Conservation (phyloP, 495 filamentous ascomycete species). For the Hypoxylon perforatum region DNA sequence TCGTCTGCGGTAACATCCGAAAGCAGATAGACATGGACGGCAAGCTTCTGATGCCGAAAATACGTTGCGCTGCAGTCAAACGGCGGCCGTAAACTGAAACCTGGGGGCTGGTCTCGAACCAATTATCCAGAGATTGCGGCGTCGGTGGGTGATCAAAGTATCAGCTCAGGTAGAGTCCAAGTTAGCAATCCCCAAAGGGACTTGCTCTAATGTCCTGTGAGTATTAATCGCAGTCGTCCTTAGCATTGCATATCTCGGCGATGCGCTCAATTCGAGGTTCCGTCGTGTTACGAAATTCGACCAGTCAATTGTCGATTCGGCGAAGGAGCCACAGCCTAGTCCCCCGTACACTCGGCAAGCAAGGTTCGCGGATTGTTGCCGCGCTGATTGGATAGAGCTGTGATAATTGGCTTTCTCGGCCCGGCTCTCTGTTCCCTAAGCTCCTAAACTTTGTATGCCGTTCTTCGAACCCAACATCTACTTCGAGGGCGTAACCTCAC, state of each 20-base stretch:
- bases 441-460: constrained; percentile 13
- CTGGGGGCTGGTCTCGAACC: constrained; percentile 13
- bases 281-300: constrained; percentile 9
- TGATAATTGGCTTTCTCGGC: constrained; percentile 10
- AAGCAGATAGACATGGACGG: background rate
- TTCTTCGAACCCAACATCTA: constrained; percentile 32
- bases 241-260: constrained; percentile 19
- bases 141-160: constrained; percentile 20
- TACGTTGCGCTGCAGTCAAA: constrained; percentile 14
- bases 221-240: constrained; percentile 15
- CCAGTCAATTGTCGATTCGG: constrained; percentile 19
- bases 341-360: constrained; percentile 22
- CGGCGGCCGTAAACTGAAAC: constrained; percentile 17
- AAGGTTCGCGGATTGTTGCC: constrained; percentile 12
- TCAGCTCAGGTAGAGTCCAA: constrained; percentile 20
- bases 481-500: constrained; percentile 29
- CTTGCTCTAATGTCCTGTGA: constrained; percentile 29
- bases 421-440: constrained; percentile 25
- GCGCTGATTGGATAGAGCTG: constrained; percentile 13
- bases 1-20: background rate
- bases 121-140: constrained; percentile 27
- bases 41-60: constrained; percentile 11
- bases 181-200: constrained; percentile 27
- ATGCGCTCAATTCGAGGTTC: constrained; percentile 5
- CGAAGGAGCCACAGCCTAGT: constrained; percentile 10